Evolutionary conservation across 2,329 filamentous ascomycete species (phyloP).

Genomic region (Trichoderma sp.): DNA sequence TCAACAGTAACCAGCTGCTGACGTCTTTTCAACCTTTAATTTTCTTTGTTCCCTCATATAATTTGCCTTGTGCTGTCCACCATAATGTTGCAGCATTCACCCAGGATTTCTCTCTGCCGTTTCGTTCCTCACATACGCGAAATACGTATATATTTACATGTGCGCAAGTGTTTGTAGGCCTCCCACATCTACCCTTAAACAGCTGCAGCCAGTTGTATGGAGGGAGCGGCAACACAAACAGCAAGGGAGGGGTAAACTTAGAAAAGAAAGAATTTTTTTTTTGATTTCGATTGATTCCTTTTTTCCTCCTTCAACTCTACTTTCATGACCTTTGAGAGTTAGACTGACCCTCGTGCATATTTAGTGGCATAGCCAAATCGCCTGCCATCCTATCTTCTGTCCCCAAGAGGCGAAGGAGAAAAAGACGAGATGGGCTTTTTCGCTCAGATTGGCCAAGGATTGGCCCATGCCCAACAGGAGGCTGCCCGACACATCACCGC

Average conservation of each 20-base stretch:
- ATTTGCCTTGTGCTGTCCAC: neutral
- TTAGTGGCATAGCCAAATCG: accelerated
- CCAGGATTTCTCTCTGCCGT: neutral
- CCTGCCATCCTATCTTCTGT: neutral
- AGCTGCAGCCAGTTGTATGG: neutral
- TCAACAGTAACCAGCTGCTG: neutral
- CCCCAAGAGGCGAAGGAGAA: neutral
- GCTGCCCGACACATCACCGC: slow-evolving; percentile 1
- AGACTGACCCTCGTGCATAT: accelerated
- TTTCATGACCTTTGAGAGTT: neutral
- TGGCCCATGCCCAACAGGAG: neutral
- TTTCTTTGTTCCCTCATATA: neutral
- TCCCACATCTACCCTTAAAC: neutral
- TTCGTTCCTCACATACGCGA: neutral
- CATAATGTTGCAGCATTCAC: neutral
- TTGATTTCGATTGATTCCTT: neutral
- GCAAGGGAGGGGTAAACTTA: neutral
- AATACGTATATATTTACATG: neutral
- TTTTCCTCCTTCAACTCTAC: neutral
- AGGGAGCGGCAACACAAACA: neutral
- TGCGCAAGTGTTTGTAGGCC: neutral
- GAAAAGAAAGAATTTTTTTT: neutral
- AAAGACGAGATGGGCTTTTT: neutral
- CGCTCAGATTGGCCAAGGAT: neutral
- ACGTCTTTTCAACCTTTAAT: neutral